These are phyloP conservation scores for Magnusiomyces sp. DNA, from an alignment of 1,139 yeast species.

Conservation along the genomic window DNA sequence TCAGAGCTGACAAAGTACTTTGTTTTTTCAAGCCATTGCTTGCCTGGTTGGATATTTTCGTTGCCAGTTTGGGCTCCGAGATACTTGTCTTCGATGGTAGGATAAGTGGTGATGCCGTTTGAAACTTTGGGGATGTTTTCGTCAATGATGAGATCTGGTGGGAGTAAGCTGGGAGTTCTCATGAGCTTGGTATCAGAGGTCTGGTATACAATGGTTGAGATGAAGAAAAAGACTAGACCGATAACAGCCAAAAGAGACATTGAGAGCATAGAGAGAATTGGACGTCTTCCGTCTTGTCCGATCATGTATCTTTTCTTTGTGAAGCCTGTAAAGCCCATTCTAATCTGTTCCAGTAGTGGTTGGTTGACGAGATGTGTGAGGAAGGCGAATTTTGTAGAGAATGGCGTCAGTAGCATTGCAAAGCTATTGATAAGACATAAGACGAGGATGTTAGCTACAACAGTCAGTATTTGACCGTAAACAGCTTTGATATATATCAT, in stretches of 20 bases:
- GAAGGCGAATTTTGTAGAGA: slow-evolving; percentile 10
- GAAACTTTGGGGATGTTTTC: slow-evolving; percentile 3
- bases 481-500: slow-evolving; percentile 5
- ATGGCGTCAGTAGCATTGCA: slow-evolving; percentile 11
- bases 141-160: slow-evolving; percentile 4
- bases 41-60: slow-evolving; percentile 4
- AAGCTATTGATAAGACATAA: slow-evolving; percentile 7
- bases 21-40: slow-evolving; percentile 6
- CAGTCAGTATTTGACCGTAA: slow-evolving; percentile 13
- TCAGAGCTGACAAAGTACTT: slow-evolving; percentile 1
- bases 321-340: slow-evolving; percentile 12
- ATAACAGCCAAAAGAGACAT: slow-evolving; percentile 6
- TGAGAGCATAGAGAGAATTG: slow-evolving; percentile 10
- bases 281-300: slow-evolving; percentile 13
- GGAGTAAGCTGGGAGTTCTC: slow-evolving; percentile 1
- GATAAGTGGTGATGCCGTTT: slow-evolving; percentile 8
- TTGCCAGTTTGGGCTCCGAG: slow-evolving; percentile 5
- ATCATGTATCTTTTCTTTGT: slow-evolving; percentile 14
- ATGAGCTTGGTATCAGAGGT: slow-evolving; percentile 10
- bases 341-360: slow-evolving; percentile 12
- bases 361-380: slow-evolving; percentile 9
- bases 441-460: slow-evolving; percentile 9
- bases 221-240: slow-evolving; percentile 10
- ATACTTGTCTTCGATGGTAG: slow-evolving; percentile 8
- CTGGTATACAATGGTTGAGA: slow-evolving; percentile 13